Evolutionary conservation across 2,329 filamentous ascomycete species (phyloP), one percentile per base, ranked within the genome.

Genomic region (Pseudocercospora fuligena): DNA sequence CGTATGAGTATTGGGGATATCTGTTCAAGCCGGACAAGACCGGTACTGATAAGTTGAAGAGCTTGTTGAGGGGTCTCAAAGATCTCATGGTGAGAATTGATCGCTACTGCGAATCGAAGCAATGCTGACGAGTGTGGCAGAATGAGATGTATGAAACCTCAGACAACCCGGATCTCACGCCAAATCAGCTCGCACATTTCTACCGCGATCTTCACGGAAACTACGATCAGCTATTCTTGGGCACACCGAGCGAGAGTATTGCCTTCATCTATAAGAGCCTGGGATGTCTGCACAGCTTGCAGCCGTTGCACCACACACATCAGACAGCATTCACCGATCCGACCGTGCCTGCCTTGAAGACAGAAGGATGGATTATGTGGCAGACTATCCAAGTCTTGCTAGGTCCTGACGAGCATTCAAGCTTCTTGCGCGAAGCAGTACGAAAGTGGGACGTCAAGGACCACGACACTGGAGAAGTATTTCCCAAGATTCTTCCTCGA

Each of bases 191-290:
- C 51, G 82, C 82, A 27, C 78, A 78, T 47, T 84, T 84, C 79
- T 85, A 85, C 76, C 80, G 80, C 67, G 77, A 82, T 62, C 75
- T 83, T 67, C 72, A 82, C 73, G 78, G 81, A 73, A 72, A 83
- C 80, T 76, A 82, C 78, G 82, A 85, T 65, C 77, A 82, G 25
- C 87, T 98, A 62, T 98, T 98, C 78, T 83, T 94, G 49, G 85
- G 90, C 2, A 92, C 91, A 36, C 89, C 91, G 21, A 82, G 89
- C 67, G 82, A 88, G 43, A 90, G 90, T 51, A 89, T 99, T 69
- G 95, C 94, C 29, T 96, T 93, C 81, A 95, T 97, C 70, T 98
- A 96, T 85, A 91, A 93, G 75, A 92, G 92, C 7, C 88, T 97
- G 60, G 95, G 94, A 72, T 97, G 94, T 78, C 91, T 93, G 73